Conservation (phyloP, 306 rosid species). For the Vicia faba region DNA sequence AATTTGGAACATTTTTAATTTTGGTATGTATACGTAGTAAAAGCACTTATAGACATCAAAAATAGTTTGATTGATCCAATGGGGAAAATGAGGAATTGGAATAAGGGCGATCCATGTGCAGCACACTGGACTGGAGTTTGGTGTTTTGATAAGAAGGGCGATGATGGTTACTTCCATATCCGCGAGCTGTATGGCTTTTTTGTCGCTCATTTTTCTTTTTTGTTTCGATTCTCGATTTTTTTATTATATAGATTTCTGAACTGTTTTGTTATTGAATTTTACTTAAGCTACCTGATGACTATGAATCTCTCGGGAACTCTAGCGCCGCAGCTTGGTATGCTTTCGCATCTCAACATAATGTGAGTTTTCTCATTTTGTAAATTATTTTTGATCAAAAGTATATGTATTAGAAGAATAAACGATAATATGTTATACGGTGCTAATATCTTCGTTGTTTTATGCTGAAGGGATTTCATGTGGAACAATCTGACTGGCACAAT, state of each 20-base stretch:
- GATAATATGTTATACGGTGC: constrained; percentile 32
- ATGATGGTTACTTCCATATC: constrained; percentile 65
- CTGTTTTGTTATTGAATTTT: constrained; percentile 34
- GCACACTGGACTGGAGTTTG: constrained; percentile 70
- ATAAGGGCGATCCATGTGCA: constrained; percentile 70
- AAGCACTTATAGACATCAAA: constrained; percentile 62
- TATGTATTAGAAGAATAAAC: not conserved
- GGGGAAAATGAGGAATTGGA: constrained; percentile 57
- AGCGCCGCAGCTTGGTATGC: constrained; percentile 69
- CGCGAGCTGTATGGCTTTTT: constrained; percentile 58
- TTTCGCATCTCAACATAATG: constrained; percentile 64
- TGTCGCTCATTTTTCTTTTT: constrained; percentile 20
- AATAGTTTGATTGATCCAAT: constrained; percentile 62
- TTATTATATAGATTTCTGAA: constrained; percentile 17
- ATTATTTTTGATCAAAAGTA: constrained; percentile 19
- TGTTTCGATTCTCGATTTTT: constrained; percentile 11
- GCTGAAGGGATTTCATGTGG: constrained; percentile 88
- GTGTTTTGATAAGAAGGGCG: constrained; percentile 41
- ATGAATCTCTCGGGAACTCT: constrained; percentile 71
- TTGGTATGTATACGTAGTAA: constrained; percentile 56
- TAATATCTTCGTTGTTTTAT: constrained; percentile 41
- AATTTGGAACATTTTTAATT: constrained; percentile 4
- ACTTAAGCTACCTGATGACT: constrained; percentile 65
- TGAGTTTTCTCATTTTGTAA: constrained; percentile 47
- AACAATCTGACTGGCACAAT: constrained; percentile 68